Percentiles rank a stretch among this genome's conserved stretches.
Evolutionary conservation across 1,284 basidiomycete species (phyloP).

Genomic region (Tilletia walkeri): DNA sequence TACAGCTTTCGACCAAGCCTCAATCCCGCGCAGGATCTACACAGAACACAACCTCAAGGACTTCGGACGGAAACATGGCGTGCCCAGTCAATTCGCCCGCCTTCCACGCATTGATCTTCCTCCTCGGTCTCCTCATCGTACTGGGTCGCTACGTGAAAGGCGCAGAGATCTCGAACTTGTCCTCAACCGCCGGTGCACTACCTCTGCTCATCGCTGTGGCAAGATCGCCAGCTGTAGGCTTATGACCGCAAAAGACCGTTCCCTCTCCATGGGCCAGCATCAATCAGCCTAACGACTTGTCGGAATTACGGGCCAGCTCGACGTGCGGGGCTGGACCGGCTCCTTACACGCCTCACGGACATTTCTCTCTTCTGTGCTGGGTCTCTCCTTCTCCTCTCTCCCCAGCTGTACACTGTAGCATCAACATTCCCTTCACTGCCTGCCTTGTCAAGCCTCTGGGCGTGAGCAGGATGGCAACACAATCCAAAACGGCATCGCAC

Average conservation of each 20-base stretch:
- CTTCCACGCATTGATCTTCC: conserved; percentile 45
- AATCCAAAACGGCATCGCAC: no score
- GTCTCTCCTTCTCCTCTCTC: no score
- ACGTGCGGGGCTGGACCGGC: no score
- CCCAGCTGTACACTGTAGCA: no score
- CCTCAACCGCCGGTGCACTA: not conserved
- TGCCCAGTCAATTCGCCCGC: conserved; percentile 47
- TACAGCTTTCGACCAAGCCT: no score
- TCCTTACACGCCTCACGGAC: not conserved
- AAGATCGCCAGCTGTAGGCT: not conserved
- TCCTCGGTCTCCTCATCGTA: conserved; percentile 47
- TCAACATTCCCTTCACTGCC: no score
- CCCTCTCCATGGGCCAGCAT: not conserved
- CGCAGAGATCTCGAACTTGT: not conserved
- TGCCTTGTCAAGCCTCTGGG: no score
- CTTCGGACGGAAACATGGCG: conserved; percentile 28
- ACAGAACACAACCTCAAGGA: no score
- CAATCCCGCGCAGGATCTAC: no score
- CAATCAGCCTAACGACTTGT: not conserved
- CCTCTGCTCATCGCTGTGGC: conserved; percentile 7
- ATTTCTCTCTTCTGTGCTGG: not conserved
- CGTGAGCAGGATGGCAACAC: no score
- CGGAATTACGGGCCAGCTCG: no score
- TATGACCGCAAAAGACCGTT: not conserved
- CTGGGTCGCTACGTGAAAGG: conserved; percentile 36